These are phyloP conservation scores for Hebeloma cylindrosporum DNA, from an alignment of 768 basidiomycete species.

Conservation along the genomic window DNA sequence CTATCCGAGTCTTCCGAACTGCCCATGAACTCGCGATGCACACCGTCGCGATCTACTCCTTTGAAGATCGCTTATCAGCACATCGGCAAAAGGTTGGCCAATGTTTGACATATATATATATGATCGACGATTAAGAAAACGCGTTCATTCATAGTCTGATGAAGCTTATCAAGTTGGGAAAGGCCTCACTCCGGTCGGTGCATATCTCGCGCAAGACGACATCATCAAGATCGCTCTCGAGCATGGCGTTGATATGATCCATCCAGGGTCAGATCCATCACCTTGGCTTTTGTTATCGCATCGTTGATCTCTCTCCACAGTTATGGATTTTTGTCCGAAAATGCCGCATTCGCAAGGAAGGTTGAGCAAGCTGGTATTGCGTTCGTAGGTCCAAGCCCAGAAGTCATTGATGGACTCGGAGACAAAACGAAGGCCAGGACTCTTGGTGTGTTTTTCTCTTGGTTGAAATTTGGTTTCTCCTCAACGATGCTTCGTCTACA, in stretches of 20 bases:
- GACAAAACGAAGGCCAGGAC: slow-evolving; percentile 98
- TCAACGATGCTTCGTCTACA: slow-evolving; percentile 25
- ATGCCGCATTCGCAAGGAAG: slow-evolving; percentile 94
- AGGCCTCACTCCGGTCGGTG: slow-evolving; percentile 92
- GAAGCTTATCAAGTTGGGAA: slow-evolving; percentile 98
- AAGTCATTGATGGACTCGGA: slow-evolving; percentile 95
- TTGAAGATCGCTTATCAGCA: slow-evolving; percentile 93
- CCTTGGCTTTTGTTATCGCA: background rate
- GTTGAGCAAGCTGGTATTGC: slow-evolving; percentile 97
- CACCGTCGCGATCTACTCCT: slow-evolving; percentile 98
- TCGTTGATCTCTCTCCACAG: slow-evolving; percentile 38
- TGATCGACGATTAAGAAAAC: slow-evolving; percentile 7
- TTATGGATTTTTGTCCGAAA: slow-evolving; percentile 97
- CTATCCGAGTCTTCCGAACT: slow-evolving; percentile 96
- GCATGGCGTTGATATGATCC: slow-evolving; percentile 99
- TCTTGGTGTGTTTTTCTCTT: slow-evolving; percentile 53
- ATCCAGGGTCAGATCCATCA: slow-evolving; percentile 72
- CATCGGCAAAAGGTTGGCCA: slow-evolving; percentile 89
- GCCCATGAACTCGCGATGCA: slow-evolving; percentile 99
- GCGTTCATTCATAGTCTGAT: slow-evolving; percentile 76
- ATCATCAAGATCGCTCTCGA: slow-evolving; percentile 96
- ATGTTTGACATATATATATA: background rate
- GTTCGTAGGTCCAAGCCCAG: slow-evolving; percentile 93
- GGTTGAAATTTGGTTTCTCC: slow-evolving; percentile 7
- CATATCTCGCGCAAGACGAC: slow-evolving; percentile 96